Conservation (phyloP, 129 eudicot species). For the Erigeron canadensis region DNA sequence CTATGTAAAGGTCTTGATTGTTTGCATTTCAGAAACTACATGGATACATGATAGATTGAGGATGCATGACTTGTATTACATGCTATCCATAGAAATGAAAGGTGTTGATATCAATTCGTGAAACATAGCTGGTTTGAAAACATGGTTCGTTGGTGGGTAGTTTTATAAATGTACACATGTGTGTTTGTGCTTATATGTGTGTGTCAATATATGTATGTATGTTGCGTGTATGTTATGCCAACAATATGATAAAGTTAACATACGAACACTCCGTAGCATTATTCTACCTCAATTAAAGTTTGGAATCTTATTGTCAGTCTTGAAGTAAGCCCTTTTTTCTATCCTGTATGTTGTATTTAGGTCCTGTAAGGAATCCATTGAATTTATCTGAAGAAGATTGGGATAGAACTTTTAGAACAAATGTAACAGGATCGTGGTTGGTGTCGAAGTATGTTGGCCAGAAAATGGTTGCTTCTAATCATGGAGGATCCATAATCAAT, state of each 20-base stretch:
- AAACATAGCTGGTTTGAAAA: neutral
- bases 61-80: neutral
- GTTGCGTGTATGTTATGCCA: neutral
- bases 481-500: conserved; percentile 65
- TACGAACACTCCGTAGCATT: neutral
- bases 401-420: conserved; percentile 45
- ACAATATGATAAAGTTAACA: neutral
- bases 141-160: neutral
- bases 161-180: neutral
- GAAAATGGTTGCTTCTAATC: conserved; percentile 54
- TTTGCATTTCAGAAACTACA: neutral
- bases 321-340: neutral
- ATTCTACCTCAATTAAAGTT: neutral
- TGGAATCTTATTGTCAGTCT: neutral
- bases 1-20: neutral
- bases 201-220: neutral
- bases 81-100: neutral
- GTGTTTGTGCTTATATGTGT: neutral
- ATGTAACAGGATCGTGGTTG: conserved; percentile 64
- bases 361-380: conserved; percentile 50
- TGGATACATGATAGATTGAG: neutral
- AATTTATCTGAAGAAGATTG: conserved; percentile 66
- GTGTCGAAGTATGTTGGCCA: conserved; percentile 56
- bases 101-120: neutral
- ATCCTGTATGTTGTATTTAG: conserved; percentile 28